Percentiles rank a stretch among this genome's conserved stretches.
phyloP scores from a whole-genome alignment of 768 basidiomycete species.

The Collybia mongolica region DNA sequence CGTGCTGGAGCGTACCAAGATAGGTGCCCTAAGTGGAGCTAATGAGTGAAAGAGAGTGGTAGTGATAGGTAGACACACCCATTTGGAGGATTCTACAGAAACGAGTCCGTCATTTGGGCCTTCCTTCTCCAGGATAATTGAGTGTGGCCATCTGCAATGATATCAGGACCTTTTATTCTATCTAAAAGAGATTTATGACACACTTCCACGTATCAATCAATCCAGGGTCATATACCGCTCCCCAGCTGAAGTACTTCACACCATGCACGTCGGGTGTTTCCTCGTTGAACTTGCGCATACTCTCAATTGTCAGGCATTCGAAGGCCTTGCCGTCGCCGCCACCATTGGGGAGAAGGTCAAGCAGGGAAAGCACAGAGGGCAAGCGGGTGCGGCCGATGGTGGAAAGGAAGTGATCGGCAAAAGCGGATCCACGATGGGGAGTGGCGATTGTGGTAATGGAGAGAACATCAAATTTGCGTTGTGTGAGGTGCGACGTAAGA shows the following conservation, averaged over 20 bases:
- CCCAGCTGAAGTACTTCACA: slow-evolving; percentile 94
- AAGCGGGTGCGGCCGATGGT: slow-evolving; percentile 67
- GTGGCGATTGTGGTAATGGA: slow-evolving; percentile 94
- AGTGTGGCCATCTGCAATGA: slow-evolving; percentile 61
- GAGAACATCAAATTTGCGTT: slow-evolving; percentile 76
- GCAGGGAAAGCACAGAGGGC: slow-evolving; percentile 67
- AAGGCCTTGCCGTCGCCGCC: slow-evolving; percentile 96
- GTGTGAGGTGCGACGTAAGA: slow-evolving; percentile 74
- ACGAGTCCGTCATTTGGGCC: slow-evolving; percentile 96
- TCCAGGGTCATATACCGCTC: slow-evolving; percentile 86
- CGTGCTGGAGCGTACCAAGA: slow-evolving; percentile 85
- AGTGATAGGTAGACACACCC: slow-evolving; percentile 47
- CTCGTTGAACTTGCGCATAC: slow-evolving; percentile 89
- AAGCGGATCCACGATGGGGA: slow-evolving; percentile 91
- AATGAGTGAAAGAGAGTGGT: too few species aligned
- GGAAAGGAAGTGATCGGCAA: slow-evolving; percentile 87
- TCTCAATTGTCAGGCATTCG: slow-evolving; percentile 77
- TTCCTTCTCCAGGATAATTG: slow-evolving; percentile 80
- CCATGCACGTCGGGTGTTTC: slow-evolving; percentile 75
- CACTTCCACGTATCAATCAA: slow-evolving; percentile 88
- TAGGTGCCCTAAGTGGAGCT: slow-evolving; percentile 92
- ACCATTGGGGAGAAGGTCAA: slow-evolving; percentile 86
- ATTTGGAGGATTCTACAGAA: slow-evolving; percentile 81
- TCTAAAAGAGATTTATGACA: slow-evolving; percentile 16
- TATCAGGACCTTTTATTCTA: too few species aligned